These are phyloP conservation scores for Tetraselmis striata DNA, from an alignment of 139 green algal genomes.

Conservation along the genomic window DNA sequence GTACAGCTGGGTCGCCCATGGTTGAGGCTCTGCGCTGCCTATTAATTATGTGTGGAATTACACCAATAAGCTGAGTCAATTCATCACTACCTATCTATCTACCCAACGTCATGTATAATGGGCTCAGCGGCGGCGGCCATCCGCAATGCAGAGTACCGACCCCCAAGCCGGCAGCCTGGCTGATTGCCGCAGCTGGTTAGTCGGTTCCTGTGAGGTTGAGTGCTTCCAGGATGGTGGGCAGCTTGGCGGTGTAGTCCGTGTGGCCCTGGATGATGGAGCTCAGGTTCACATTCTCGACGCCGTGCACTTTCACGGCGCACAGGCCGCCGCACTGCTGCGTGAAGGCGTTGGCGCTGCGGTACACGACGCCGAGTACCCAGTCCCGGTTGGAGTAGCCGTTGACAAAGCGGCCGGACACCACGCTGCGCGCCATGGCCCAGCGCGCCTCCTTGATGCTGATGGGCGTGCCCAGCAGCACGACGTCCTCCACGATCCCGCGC, in stretches of 20 bases:
- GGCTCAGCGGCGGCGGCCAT: no score
- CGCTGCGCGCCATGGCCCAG: conserved; percentile 50
- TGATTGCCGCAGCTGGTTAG: no score
- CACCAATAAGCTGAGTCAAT: no score
- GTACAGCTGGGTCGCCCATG: no score
- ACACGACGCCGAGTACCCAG: conserved; percentile 72
- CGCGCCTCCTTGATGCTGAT: conserved; percentile 37
- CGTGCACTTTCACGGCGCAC: conserved; percentile 30
- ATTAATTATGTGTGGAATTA: no score
- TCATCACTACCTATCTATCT: no score
- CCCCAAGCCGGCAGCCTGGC: no score
- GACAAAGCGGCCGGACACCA: conserved; percentile 66
- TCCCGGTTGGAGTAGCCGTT: conserved; percentile 73
- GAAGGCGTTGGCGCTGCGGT: conserved; percentile 14
- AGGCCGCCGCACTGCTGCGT: neutral
- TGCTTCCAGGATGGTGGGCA: conserved; percentile 47
- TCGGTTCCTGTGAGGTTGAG: conserved; percentile 43
- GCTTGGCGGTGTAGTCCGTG: conserved; percentile 47
- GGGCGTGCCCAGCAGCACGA: conserved; percentile 67
- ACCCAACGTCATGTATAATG: no score
- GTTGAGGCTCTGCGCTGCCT: no score
- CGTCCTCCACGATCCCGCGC: conserved; percentile 59
- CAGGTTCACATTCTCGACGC: conserved; percentile 74
- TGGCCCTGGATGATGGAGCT: conserved; percentile 43
- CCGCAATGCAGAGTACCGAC: no score